These are phyloP conservation scores for Phytopythium mirpurense DNA, from an alignment of 352 stramenopile genomes.

Conservation along the genomic window DNA sequence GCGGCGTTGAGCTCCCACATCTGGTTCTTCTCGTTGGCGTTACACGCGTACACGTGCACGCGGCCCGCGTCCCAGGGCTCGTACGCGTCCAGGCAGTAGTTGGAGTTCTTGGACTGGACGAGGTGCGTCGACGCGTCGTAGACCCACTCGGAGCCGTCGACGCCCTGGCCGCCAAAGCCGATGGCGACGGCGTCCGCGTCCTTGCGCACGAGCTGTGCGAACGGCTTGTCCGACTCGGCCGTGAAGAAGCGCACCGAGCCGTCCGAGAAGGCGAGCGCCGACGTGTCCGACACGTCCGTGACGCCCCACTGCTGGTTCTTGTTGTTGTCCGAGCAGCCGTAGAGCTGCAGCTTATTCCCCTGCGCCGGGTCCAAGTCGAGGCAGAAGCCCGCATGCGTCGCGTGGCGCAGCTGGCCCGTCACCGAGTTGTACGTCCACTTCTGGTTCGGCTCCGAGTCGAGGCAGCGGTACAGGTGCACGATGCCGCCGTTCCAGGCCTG, in stretches of 20 bases:
- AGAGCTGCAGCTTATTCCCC: constrained; percentile 56
- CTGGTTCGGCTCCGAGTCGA: constrained; percentile 52
- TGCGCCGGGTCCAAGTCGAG: constrained; percentile 41
- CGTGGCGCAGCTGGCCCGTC: constrained; percentile 40
- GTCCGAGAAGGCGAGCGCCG: constrained; percentile 12
- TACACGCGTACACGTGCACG: constrained; percentile 38
- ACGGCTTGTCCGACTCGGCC: constrained; percentile 28
- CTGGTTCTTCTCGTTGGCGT: constrained; percentile 37
- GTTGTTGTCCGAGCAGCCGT: constrained; percentile 45
- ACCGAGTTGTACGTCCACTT: constrained; percentile 54
- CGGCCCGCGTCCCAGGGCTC: constrained; percentile 42
- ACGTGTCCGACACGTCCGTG: constrained; percentile 9
- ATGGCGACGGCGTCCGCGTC: constrained; percentile 19
- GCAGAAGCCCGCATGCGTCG: constrained; percentile 44
- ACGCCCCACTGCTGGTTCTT: constrained; percentile 48
- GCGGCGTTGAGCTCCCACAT: constrained; percentile 34
- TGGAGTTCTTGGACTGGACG: constrained; percentile 33
- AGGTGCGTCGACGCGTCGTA: constrained; percentile 35
- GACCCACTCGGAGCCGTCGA: constrained; percentile 32
- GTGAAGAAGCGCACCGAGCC: constrained; percentile 32
- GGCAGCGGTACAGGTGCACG: constrained; percentile 52
- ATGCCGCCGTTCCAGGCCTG: constrained; percentile 37
- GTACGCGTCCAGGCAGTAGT: constrained; percentile 59
- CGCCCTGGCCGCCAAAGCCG: constrained; percentile 14
- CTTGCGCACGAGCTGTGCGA: constrained; percentile 33